Conservation (phyloP, 768 basidiomycete species). For the Tephrocybe sp. region DNA sequence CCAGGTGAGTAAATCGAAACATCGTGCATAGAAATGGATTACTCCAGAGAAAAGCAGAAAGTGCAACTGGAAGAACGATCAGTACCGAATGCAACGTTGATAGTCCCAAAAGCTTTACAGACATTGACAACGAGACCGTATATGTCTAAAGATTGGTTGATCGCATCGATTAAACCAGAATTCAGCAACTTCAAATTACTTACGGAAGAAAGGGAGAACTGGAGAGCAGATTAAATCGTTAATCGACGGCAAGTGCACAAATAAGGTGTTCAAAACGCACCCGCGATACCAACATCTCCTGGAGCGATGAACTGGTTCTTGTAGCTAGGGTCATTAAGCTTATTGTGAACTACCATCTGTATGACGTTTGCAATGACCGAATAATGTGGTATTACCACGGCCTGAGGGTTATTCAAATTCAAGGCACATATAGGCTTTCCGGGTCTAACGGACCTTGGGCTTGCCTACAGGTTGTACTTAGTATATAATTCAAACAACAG, state of each 20-base stretch:
- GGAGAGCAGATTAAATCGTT: background rate
- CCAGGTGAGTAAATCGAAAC: constrained; percentile 1
- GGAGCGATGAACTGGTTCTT: constrained; percentile 40
- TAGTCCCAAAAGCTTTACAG: constrained; percentile 18
- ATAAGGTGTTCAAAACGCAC: constrained; percentile 30
- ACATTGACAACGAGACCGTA: constrained; percentile 60
- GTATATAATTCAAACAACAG: background rate
- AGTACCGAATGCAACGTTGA: background rate
- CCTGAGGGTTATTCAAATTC: constrained; percentile 31
- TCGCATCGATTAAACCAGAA: background rate
- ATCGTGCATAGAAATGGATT: constrained; percentile 11
- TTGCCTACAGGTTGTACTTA: constrained; percentile 21
- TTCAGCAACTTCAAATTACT: constrained; percentile 17
- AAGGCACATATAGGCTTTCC: background rate
- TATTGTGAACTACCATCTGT: constrained; percentile 54
- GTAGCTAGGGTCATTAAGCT: constrained; percentile 36
- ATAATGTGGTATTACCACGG: constrained; percentile 66
- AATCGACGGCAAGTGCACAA: background rate
- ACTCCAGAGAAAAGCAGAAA: constrained; percentile 53
- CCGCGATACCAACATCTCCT: constrained; percentile 56
- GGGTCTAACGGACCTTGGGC: constrained; percentile 28
- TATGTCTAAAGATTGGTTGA: constrained; percentile 37
- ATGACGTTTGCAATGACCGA: constrained; percentile 60
- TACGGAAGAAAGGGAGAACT: constrained; percentile 65
- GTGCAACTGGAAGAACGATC: constrained; percentile 39